phyloP scores from a whole-genome alignment of 805 yeast genomes.

The Candida coleopterorum region DNA sequence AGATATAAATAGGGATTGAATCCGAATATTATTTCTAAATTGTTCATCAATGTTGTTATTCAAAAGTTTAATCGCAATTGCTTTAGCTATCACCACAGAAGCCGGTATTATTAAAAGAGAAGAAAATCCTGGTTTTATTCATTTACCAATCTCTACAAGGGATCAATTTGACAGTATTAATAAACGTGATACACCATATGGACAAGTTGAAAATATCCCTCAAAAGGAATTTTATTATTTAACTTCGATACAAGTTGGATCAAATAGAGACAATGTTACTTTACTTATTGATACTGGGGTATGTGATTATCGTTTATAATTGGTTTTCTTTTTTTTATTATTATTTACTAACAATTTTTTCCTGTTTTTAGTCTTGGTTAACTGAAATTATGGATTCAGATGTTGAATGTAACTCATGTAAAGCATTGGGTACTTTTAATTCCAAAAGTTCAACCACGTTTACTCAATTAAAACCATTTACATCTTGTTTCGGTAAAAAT shows the following conservation, averaged over 20 bases:
- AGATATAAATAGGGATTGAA: too few species aligned
- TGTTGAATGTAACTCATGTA: neutral
- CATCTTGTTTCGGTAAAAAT: neutral
- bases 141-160: neutral
- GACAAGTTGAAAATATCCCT: too few species aligned
- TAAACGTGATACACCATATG: neutral
- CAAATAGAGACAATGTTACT: conserved; percentile 2
- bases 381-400: conserved; percentile 1
- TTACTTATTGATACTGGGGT: conserved; percentile 2
- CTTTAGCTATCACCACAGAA: neutral
- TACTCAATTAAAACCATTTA: neutral
- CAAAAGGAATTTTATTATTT: too few species aligned
- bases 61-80: neutral
- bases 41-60: too few species aligned
- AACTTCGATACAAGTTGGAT: conserved; percentile 1
- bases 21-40: too few species aligned
- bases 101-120: neutral
- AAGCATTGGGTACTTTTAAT: neutral
- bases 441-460: neutral
- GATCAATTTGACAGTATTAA: neutral
- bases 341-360: neutral
- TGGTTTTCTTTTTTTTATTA: too few species aligned
- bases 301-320: neutral
- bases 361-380: conserved; percentile 1
- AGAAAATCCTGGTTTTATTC: neutral